Percentiles rank a stretch among this genome's conserved stretches.
These are phyloP conservation scores for Asparagopsis taxiformis DNA, from an alignment of 31 red algal genomes.

Conservation along the genomic window DNA sequence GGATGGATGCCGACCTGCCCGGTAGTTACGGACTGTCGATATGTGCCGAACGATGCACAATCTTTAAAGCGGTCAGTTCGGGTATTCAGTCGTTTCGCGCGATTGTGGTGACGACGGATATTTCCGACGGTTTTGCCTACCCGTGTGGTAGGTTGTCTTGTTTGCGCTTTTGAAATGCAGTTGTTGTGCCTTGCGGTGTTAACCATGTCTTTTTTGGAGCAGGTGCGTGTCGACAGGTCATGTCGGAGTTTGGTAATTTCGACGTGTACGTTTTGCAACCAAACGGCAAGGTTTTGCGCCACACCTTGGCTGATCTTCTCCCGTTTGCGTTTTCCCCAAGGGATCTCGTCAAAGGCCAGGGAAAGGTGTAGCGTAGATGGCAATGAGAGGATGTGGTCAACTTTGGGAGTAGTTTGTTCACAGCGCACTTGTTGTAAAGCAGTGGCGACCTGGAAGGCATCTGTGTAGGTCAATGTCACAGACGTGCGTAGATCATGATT, in stretches of 20 bases:
- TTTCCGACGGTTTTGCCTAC: slow-evolving; percentile 57
- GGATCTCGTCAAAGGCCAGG: slow-evolving; percentile 54
- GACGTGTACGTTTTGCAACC: slow-evolving; percentile 76
- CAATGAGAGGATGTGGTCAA: slow-evolving; percentile 9
- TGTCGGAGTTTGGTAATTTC: slow-evolving; percentile 89
- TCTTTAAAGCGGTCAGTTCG: slow-evolving; percentile 65
- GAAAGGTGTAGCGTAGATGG: slow-evolving; percentile 25
- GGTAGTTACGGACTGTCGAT: slow-evolving; percentile 79
- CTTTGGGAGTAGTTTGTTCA: not conserved
- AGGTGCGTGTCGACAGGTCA: slow-evolving; percentile 80
- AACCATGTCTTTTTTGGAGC: no score
- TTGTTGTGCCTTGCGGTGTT: no score
- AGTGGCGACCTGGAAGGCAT: no score
- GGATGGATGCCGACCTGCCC: no score
- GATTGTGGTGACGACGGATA: slow-evolving; percentile 74
- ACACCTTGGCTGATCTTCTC: slow-evolving; percentile 57
- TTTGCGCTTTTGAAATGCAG: no score
- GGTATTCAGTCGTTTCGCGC: slow-evolving; percentile 58
- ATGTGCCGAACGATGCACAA: slow-evolving; percentile 74
- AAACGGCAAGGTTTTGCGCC: slow-evolving; percentile 64
- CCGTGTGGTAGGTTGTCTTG: slow-evolving; percentile 66
- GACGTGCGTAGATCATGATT: no score
- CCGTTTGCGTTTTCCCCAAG: slow-evolving; percentile 69
- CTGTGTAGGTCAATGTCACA: no score
- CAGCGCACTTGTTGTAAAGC: not conserved